Base-by-base conservation (phyloP, 2,329 filamentous ascomycete genomes). In the Aaosphaeria pasadenensis region DNA sequence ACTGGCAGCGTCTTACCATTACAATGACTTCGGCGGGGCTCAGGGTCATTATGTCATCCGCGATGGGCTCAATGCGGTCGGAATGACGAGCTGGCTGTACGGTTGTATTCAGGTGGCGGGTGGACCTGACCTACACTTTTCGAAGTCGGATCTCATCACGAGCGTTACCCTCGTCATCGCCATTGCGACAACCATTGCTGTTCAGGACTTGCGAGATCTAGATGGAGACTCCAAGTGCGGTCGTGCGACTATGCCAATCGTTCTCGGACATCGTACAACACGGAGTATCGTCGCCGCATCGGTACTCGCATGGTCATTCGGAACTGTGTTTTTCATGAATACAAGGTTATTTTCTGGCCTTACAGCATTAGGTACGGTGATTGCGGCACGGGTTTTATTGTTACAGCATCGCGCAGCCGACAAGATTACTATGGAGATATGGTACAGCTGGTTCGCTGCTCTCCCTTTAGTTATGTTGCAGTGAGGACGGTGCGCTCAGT, bases 161-260 rank as follows among this genome's bases (percentile, higher is more conserved):
- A 11, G 30, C 6, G 46, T 43, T 0, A 57, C 71, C 6, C 57
- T 67, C 13, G 51, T 58, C 3, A 48, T 47, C 1, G 52, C 69
- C 6, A 59, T 73, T 17, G 47, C 62, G 11, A 69, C 65, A 0
- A 72, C 69, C 1, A 59, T 72, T 45, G 69, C 71, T 13, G 49
- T 65, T 1, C 68, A 71, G 44, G 71, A 73, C 46, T 46, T 72
- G 11, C 57, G 66, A 5, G 70, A 72, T 39, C 57, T 43, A 11
- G 42, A 47, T 30, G 48, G 49, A 5, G 46, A 48, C 32, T 35
- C 32, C 17, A 17, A 39, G 13, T 45, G 43, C 33, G 43, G 43
- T 13, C 43, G 43, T 6, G 43, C 32, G 5, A 45, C 43, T 5
- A 38, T 45, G 7, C 43, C 43, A 5, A 17, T 45, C 11, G 4